Base-by-base conservation (phyloP, 1,284 basidiomycete genomes). In the Austroboletus rostrupii region DNA sequence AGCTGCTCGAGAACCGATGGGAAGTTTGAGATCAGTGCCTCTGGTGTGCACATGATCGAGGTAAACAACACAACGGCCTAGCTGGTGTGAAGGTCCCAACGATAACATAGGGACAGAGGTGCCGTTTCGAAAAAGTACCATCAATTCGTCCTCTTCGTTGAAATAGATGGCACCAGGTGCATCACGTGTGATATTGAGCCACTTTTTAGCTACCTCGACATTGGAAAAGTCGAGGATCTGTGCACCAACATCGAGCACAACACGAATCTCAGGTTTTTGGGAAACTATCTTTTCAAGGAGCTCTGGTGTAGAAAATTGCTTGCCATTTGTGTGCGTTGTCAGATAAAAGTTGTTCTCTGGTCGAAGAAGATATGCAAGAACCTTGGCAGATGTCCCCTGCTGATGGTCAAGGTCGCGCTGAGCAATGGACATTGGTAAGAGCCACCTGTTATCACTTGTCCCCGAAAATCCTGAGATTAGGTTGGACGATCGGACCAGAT, bases 341-440 rank as follows among this genome's bases (percentile, higher is more conserved):
- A 40, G 7, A 26, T 26, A 26, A 26, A 26, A 26, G 23, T 26
- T 26, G 23, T 26, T 26, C 23, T 26, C 23, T 26, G 23, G 23
- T 8, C 23, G 73, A 11, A 80, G 65, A 0, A 80, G 63, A 44
- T 72, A 71, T 0, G 55, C 57, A 26, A 80, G 64, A 0, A 80
- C 76, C 47, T 69, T 70, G 0, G 78, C 56, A 2, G 58, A 58
- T 2, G 55, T 58, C 12, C 52, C 58, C 0, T 23, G 55, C 2
- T 60, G 56, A 28, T 57, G 56, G 3, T 48, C 32, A 2, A 44
- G 58, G 7, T 58, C 53, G 2, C 16, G 35, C 16, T 61, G 57
- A 20, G 49, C 39, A 17, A 58, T 54, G 2, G 36, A 37, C 9
- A 19, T 46, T 35, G 57, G 59, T 26, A 26, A 14, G 3, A 54